Percentiles rank a stretch among this genome's conserved stretches.
Evolutionary conservation across 2,329 filamentous ascomycete genomes (phyloP).

Genomic region (Phialocephala subalpina): DNA sequence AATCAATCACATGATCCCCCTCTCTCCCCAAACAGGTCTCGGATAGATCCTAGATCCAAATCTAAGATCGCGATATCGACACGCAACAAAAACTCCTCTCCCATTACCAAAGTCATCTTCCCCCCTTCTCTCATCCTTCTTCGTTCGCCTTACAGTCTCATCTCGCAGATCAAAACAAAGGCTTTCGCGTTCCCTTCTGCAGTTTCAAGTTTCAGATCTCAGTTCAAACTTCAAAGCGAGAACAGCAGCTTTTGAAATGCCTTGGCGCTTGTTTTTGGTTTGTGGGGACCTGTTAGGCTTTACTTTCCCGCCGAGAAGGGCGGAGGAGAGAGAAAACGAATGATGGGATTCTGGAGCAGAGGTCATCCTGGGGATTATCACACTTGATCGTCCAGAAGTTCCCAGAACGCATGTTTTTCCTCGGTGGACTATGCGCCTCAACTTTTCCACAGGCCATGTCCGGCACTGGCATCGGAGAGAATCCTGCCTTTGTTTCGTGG

Average conservation of each 20-base stretch:
- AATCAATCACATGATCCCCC: neutral
- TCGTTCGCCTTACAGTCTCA: neutral
- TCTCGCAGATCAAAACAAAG: neutral
- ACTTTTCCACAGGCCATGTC: no score
- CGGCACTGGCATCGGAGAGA: no score
- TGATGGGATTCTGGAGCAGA: no score
- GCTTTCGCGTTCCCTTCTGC: neutral
- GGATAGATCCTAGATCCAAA: slow-evolving; percentile 2
- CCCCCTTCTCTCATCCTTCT: neutral
- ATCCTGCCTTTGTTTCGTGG: no score
- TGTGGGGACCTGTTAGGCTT: neutral
- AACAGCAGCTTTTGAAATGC: no score
- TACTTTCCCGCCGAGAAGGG: neutral
- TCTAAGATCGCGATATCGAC: slow-evolving; percentile 1
- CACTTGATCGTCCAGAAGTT: neutral
- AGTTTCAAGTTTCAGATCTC: neutral
- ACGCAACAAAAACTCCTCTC: neutral
- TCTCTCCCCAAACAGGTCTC: neutral
- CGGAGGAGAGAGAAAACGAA: neutral
- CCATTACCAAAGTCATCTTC: neutral
- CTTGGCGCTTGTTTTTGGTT: neutral
- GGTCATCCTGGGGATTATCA: neutral
- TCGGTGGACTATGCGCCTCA: no score
- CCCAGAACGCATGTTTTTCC: neutral
- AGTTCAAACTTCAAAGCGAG: no score